Evolutionary conservation across 2,329 filamentous ascomycete species (phyloP).

Genomic region (Claviceps fusiformis): DNA sequence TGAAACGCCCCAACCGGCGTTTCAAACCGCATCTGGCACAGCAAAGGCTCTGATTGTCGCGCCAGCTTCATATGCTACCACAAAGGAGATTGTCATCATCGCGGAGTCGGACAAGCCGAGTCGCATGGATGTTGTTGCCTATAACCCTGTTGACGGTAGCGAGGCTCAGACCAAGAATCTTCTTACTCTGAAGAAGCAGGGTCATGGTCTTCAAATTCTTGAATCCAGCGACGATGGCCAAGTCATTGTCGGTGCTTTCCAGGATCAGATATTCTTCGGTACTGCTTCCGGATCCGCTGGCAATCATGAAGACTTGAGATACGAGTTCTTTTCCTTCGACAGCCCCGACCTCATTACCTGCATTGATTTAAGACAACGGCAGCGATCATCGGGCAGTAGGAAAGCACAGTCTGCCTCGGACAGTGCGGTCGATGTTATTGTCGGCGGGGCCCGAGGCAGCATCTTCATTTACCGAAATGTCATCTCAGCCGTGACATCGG

Average conservation of each 20-base stretch:
- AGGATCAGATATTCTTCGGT: slow-evolving; percentile 24
- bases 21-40: slow-evolving; percentile 28
- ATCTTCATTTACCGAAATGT: slow-evolving; percentile 76
- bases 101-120: slow-evolving; percentile 27
- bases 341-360: slow-evolving; percentile 51
- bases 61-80: slow-evolving; percentile 18
- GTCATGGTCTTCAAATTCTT: slow-evolving; percentile 27
- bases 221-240: slow-evolving; percentile 39
- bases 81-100: slow-evolving; percentile 33
- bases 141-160: slow-evolving; percentile 21
- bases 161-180: slow-evolving; percentile 21
- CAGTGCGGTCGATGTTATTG: slow-evolving; percentile 52
- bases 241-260: slow-evolving; percentile 33
- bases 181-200: slow-evolving; percentile 22
- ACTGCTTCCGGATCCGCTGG: slow-evolving; percentile 11
- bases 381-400: slow-evolving; percentile 11
- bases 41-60: slow-evolving; percentile 33
- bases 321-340: slow-evolving; percentile 45
- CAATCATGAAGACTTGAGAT: slow-evolving; percentile 22
- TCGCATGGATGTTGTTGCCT: slow-evolving; percentile 30
- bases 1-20: slow-evolving; percentile 25
- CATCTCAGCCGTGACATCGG: slow-evolving; percentile 39
- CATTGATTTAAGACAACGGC: slow-evolving; percentile 44
- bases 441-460: slow-evolving; percentile 64
- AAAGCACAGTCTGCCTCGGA: slow-evolving; percentile 15